A percentile compares a stretch with the other conserved stretches of the same genome.
Conservation (phyloP, 2,329 filamentous ascomycete genomes). For the Monosporascus ibericus region DNA sequence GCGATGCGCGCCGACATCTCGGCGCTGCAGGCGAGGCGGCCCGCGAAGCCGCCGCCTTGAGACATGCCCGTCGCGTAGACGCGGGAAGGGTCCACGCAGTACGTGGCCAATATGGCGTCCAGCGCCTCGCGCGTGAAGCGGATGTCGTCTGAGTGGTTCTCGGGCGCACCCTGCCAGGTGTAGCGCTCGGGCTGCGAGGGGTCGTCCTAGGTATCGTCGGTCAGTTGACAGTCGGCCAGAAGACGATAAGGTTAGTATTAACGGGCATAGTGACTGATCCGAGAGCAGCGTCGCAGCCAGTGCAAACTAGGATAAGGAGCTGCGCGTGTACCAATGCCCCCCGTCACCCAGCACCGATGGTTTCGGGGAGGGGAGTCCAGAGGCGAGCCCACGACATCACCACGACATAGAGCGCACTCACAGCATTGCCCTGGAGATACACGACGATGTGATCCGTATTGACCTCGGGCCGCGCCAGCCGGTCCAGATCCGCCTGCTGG, state of each 20-base stretch:
- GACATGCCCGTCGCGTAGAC: conserved; percentile 12
- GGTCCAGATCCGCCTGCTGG: conserved; percentile 12
- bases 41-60: conserved; percentile 10
- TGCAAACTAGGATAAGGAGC: too few species aligned
- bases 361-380: too few species aligned
- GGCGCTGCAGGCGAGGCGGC: conserved; percentile 6
- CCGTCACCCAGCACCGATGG: too few species aligned
- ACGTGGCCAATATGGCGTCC: conserved; percentile 12
- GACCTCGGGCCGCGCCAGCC: conserved; percentile 12
- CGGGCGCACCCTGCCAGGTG: conserved; percentile 7
- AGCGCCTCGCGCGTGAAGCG: conserved; percentile 8
- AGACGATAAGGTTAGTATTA: too few species aligned
- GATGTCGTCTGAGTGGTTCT: conserved; percentile 6
- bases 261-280: too few species aligned
- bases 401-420: background rate
- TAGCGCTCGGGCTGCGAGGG: background rate
- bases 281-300: too few species aligned
- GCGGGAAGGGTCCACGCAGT: conserved; percentile 8
- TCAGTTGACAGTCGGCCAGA: too few species aligned
- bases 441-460: conserved; percentile 18
- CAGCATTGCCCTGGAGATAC: conserved; percentile 17
- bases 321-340: too few species aligned
- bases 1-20: conserved; percentile 2
- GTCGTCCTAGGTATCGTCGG: background rate
- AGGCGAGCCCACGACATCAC: too few species aligned